Base-by-base conservation (phyloP, 2,329 filamentous ascomycete genomes). In the Cryphonectria parasitica region DNA sequence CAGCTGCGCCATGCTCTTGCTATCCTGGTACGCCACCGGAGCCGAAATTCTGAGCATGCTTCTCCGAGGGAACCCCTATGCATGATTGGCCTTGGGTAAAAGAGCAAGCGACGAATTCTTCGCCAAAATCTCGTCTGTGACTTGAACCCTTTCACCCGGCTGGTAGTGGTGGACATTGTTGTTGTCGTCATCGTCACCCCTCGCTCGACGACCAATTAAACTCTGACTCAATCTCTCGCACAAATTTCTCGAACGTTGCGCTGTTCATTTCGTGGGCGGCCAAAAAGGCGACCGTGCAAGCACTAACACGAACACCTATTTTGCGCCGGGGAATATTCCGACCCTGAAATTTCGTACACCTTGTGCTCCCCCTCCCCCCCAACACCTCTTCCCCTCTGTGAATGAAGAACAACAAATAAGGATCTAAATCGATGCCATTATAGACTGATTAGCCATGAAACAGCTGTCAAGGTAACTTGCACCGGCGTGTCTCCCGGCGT, bases 171-270 rank as follows among this genome's bases (percentile, higher is more conserved):
- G 52, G 52, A 56, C 52, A 17, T 3, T 15, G 2, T 15, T 34
- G 54, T 31, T 28, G 15, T 17, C 2, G 54, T 31, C 28, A 13
- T 58, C 28, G 54, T 34, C 25, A 13, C 17, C 28, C 34, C 54
- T 58, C 28, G 28, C 15, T 34, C 54, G 58, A 39, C 19, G 22
- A 39, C 22, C 34, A 39, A 39, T 61, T 22, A 61, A 61, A 39
- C 22, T 39, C 58, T 61, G 58, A 61, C 58, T 2, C n/a, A 61
- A 39, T 39, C 10, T 39, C 28, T 34, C 54, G 54, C 25, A 7
- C 54, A 22, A 34, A 34, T 34, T 34, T 34, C 54, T 58, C 3
- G 54, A 25, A 66, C 58, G 62, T 69, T 69, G 68, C 68, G 62
- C 39, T 52, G 41, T 61, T 61, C 28, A 61, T 61, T 39, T 39